Evolutionary conservation across 2,329 filamentous ascomycete species (phyloP).

Genomic region (Diplodia mutila): DNA sequence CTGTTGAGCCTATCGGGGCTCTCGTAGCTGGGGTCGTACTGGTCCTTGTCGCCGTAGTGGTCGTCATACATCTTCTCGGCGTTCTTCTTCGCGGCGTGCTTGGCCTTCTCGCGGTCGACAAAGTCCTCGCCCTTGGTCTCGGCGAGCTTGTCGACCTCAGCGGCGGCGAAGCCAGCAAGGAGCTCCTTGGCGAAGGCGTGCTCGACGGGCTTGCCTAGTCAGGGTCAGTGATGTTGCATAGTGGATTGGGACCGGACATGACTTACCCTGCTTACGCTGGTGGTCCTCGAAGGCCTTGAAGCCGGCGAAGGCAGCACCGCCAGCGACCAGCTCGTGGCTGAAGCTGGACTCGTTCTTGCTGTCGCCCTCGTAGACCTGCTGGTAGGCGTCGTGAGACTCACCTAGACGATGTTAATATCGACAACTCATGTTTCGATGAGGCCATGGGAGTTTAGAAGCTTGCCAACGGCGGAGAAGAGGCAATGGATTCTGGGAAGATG

Average conservation of each 20-base stretch:
- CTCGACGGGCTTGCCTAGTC: constrained; percentile 67
- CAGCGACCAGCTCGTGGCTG: constrained; percentile 74
- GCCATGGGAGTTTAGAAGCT: neutral
- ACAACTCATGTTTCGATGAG: neutral
- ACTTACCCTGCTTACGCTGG: constrained; percentile 69
- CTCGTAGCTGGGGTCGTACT: constrained; percentile 52
- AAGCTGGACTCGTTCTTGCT: constrained; percentile 64
- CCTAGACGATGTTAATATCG: constrained; percentile 41
- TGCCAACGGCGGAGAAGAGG: neutral
- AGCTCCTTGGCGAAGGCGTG: constrained; percentile 80
- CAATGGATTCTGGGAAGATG: neutral
- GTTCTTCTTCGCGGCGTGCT: constrained; percentile 49
- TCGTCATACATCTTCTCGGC: constrained; percentile 54
- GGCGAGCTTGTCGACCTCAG: constrained; percentile 74
- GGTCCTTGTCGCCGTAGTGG: constrained; percentile 50
- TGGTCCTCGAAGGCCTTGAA: constrained; percentile 80
- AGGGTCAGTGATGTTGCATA: neutral
- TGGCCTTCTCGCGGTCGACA: constrained; percentile 53
- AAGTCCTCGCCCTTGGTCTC: constrained; percentile 59
- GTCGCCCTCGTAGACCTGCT: constrained; percentile 57
- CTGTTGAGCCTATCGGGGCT: constrained; percentile 14
- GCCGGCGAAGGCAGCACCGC: constrained; percentile 76
- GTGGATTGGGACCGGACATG: neutral
- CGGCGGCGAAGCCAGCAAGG: constrained; percentile 71
- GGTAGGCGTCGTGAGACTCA: constrained; percentile 58